Evolutionary conservation across 1,139 yeast species (phyloP), one percentile per base, ranked within the genome.

Genomic region (Eremothecium cymbalariae): DNA sequence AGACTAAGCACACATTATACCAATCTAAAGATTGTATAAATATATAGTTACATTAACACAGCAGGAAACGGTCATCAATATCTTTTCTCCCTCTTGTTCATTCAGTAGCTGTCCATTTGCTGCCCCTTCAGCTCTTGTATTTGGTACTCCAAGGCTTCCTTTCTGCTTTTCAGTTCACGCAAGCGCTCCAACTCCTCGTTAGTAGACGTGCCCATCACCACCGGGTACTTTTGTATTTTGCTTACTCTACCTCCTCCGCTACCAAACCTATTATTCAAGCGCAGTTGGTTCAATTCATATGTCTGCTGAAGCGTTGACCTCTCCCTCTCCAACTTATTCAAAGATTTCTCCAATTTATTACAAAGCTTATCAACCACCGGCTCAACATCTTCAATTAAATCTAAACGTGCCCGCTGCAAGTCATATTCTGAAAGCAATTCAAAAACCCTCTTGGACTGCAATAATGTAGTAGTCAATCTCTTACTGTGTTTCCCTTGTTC

Each of bases 381-480:
- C 24, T 59, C 62, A 2, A 63, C 48, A 30, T 59, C 63, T 32
- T 51, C 53, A 25, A 49, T 51, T 12, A 62, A 42, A n/a, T 55
- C 62, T 18, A 54, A 42, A 23, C 57, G 56, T 0, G 66, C 64
- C 13, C 50, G 46, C 22, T 47, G 50, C n/a, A 64, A 48, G 36
- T 64, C 68, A 34, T 52, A 55, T 32, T 62, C 67, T 2, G 68
- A 63, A 2, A 63, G 53, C 15, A 62, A 39, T 19, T 63, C 59
- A 38, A 62, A 63, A 8, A 59, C 58, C 25, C 60, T 51, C 25
- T 50, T 52, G 2, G 50, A 44, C 33, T 49, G 45, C 12, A 55
- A 37, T 44, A 53, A 42, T 5, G 43, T 46, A n/a, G 36, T 40
- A 1, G 53, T 46, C 19, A 55, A 34, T 16, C 42, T 40, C 15